phyloP scores from a whole-genome alignment of 495 filamentous ascomycete genomes.

The Penicillium nucicola region DNA sequence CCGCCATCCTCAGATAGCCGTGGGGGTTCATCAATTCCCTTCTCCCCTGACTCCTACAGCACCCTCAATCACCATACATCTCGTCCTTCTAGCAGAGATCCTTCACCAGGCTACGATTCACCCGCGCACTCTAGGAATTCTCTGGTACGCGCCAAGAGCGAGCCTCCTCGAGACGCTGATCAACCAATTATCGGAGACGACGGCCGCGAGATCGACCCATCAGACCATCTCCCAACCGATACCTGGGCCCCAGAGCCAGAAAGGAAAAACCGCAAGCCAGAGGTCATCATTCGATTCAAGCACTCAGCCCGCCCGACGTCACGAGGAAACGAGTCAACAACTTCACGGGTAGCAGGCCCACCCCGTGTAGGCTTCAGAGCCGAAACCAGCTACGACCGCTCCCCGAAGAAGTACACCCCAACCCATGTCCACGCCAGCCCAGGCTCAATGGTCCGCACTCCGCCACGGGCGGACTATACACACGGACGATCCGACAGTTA shows the following conservation, averaged over 20 bases:
- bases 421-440: constrained; percentile 13
- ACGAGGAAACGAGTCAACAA: constrained; percentile 17
- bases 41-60: constrained; percentile 79
- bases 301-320: constrained; percentile 35
- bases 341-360: constrained; percentile 7
- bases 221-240: constrained; percentile 86
- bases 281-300: constrained; percentile 52
- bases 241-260: constrained; percentile 95
- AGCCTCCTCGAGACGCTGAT: constrained; percentile 28
- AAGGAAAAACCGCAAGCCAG: constrained; percentile 60
- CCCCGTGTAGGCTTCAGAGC: constrained; percentile 26
- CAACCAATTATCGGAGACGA: constrained; percentile 73
- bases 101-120: constrained; percentile 38
- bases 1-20: constrained; percentile 54
- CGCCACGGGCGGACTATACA: constrained; percentile 19
- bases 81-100: constrained; percentile 28
- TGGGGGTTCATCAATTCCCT: constrained; percentile 65
- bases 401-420: constrained; percentile 15
- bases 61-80: constrained; percentile 42
- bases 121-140: constrained; percentile 41
- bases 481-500: constrained; percentile 22
- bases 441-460: constrained; percentile 18
- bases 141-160: constrained; percentile 32
- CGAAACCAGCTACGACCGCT: constrained; percentile 10
- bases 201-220: constrained; percentile 86